A percentile compares a stretch with the other conserved stretches of the same genome.
Evolutionary conservation across 2,329 filamentous ascomycete species (phyloP).

Genomic region (Leptographium galeiforme): DNA sequence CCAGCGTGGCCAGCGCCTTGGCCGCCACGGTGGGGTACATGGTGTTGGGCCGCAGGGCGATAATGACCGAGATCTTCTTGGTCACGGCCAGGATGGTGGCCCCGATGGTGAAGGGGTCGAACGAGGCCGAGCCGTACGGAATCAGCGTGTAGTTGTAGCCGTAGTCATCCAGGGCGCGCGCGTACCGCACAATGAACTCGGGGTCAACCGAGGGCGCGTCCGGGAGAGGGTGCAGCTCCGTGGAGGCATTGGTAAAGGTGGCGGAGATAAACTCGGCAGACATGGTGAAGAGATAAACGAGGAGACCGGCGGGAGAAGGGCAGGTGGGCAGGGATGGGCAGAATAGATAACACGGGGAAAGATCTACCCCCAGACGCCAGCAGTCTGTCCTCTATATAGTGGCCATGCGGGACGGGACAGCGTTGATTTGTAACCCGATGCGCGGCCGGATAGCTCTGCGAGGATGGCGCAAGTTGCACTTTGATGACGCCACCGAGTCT

Average conservation of each 20-base stretch:
- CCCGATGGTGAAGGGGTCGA: slow-evolving; percentile 44
- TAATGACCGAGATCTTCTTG: slow-evolving; percentile 47
- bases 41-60: slow-evolving; percentile 48
- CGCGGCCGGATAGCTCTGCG: too few species aligned
- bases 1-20: slow-evolving; percentile 46
- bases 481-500: too few species aligned
- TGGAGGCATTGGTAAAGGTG: slow-evolving; percentile 43
- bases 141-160: slow-evolving; percentile 49
- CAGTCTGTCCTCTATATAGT: too few species aligned
- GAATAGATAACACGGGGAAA: too few species aligned
- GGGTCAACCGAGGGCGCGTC: slow-evolving; percentile 34
- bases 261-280: slow-evolving; percentile 44
- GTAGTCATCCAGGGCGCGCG: slow-evolving; percentile 43
- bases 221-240: slow-evolving; percentile 39
- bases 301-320: too few species aligned
- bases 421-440: too few species aligned
- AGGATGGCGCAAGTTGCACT: too few species aligned
- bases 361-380: too few species aligned
- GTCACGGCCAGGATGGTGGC: slow-evolving; percentile 43
- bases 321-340: too few species aligned
- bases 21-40: slow-evolving; percentile 49
- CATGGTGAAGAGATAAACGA: slow-evolving; percentile 15
- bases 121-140: slow-evolving; percentile 41
- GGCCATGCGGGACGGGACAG: too few species aligned
- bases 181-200: slow-evolving; percentile 42